Evolutionary conservation across 179 eudicot genomes (phyloP).

Genomic region (Vitellaria paradoxa): DNA sequence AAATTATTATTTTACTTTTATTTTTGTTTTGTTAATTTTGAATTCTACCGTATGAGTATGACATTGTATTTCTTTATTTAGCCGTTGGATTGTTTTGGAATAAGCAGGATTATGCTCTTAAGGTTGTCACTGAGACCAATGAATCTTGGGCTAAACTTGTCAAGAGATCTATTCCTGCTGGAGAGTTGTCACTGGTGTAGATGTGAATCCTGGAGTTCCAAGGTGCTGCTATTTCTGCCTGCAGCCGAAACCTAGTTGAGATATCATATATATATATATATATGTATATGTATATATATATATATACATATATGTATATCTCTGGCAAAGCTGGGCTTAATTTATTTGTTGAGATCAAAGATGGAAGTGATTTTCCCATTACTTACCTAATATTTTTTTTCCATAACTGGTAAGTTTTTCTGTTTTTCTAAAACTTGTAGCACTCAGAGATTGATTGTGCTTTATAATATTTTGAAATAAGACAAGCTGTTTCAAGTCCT

Average conservation of each 20-base stretch:
- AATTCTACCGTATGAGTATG: too few relatives aligned
- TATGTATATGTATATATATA: not conserved
- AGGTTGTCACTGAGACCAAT: constrained; percentile 85
- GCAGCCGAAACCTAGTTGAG: not conserved
- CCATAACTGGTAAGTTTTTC: too few relatives aligned
- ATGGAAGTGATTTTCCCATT: not conserved
- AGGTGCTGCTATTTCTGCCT: constrained; percentile 10
- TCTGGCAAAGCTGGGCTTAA: not conserved
- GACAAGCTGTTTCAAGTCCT: not conserved
- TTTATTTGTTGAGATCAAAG: not conserved
- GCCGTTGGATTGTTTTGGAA: not conserved
- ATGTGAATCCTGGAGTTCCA: constrained; percentile 3
- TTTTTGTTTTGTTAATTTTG: too few relatives aligned
- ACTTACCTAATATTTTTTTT: not conserved
- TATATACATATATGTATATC: not conserved
- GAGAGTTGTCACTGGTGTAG: constrained; percentile 87
- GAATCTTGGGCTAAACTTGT: constrained; percentile 96
- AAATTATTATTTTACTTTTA: too few relatives aligned
- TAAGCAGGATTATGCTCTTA: constrained; percentile 86
- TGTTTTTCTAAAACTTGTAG: not conserved
- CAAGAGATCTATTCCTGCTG: constrained; percentile 76
- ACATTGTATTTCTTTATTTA: too few relatives aligned
- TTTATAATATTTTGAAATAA: too few relatives aligned
- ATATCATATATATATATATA: not conserved
- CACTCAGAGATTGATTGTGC: not conserved